Conservation (phyloP, 2,329 filamentous ascomycete genomes). For the Grosmannia serpens region DNA sequence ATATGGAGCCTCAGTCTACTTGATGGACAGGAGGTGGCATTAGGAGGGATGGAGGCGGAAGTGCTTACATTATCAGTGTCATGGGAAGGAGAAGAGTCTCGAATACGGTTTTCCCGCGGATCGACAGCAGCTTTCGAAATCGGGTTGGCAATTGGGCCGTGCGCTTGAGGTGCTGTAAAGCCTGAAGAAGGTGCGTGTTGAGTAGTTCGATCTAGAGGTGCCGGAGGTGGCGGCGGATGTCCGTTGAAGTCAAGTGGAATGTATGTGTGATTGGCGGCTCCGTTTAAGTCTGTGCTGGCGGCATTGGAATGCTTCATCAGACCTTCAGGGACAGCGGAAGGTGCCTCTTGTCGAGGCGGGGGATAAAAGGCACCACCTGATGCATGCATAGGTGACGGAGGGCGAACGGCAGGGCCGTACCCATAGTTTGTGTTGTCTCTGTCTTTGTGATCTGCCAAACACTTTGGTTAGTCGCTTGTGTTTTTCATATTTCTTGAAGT, state of each 20-base stretch:
- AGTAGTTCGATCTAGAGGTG: background rate
- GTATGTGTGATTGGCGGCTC: constrained; percentile 25
- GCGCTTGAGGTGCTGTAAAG: background rate
- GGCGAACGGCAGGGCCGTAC: constrained; percentile 6
- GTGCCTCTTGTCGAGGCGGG: constrained; percentile 14
- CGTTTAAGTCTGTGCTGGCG: constrained; percentile 19
- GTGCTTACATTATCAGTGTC: constrained; percentile 14
- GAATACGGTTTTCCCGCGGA: background rate
- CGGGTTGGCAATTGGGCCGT: background rate
- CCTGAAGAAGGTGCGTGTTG: background rate
- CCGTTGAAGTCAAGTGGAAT: constrained; percentile 30
- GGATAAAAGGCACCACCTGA: constrained; percentile 41
- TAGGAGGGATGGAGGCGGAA: constrained; percentile 4
- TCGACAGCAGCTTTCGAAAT: background rate
- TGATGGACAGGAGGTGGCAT: background rate
- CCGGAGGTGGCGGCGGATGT: constrained; percentile 17
- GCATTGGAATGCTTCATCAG: constrained; percentile 27
- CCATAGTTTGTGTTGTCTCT: background rate
- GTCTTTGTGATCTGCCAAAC: background rate
- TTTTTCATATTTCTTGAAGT: background rate
- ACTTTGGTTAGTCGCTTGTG: background rate
- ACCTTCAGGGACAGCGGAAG: constrained; percentile 1
- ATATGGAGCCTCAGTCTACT: constrained; percentile 1
- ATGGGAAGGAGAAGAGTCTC: background rate
- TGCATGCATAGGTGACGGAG: constrained; percentile 36